Evolutionary conservation across 352 stramenopile species (phyloP).

Genomic region (Phytophthora fragariae): DNA sequence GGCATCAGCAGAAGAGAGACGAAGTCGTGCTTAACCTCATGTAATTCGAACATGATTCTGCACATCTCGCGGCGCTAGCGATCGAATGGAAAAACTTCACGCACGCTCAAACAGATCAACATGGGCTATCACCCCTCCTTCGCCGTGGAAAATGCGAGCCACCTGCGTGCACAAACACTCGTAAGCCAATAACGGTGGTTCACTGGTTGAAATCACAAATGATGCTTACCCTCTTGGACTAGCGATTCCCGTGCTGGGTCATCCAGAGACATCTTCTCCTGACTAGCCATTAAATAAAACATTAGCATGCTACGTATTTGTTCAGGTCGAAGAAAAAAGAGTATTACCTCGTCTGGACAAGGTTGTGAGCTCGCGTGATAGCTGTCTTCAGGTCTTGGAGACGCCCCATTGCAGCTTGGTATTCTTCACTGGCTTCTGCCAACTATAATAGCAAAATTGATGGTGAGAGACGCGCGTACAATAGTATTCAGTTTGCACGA

Average conservation of each 20-base stretch:
- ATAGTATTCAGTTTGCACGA: not conserved
- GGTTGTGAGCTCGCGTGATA: constrained; percentile 28
- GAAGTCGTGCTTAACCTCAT: not conserved
- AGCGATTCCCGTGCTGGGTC: constrained; percentile 31
- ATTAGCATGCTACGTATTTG: not conserved
- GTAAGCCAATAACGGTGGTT: not conserved
- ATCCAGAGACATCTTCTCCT: constrained; percentile 38
- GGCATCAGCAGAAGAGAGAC: constrained; percentile 13
- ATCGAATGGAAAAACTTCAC: not conserved
- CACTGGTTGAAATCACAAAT: not conserved
- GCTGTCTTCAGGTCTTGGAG: constrained; percentile 31
- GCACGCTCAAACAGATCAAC: constrained; percentile 12
- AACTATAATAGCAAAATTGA: constrained; percentile 9
- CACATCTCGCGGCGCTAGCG: not conserved
- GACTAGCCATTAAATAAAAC: constrained; percentile 12
- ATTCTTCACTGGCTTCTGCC: constrained; percentile 28
- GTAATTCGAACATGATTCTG: not conserved
- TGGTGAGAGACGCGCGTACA: not conserved
- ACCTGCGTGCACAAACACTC: constrained; percentile 22
- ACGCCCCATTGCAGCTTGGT: constrained; percentile 20
- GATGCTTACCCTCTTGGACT: constrained; percentile 34
- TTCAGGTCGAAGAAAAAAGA: not conserved
- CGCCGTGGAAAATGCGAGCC: constrained; percentile 44
- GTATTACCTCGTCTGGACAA: constrained; percentile 29
- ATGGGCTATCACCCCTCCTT: constrained; percentile 31